phyloP scores from a whole-genome alignment of 768 basidiomycete species.

The Cystofilobasidium ferigula region DNA sequence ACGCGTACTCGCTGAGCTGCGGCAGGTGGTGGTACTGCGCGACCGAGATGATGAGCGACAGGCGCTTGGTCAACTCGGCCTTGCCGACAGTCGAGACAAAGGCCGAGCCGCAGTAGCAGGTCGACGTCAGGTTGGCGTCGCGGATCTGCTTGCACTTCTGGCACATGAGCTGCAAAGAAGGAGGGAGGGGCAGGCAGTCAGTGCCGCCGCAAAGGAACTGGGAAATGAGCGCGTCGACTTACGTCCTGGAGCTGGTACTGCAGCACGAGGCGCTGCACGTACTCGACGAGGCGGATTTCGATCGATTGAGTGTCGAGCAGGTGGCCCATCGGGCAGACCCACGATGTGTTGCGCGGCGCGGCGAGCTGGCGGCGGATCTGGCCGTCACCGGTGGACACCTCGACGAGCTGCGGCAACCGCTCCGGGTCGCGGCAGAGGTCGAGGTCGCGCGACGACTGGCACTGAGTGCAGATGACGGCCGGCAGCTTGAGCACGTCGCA shows the following conservation, averaged over 20 bases:
- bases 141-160: constrained; percentile 81
- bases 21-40: constrained; percentile 36
- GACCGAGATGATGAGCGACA: constrained; percentile 63
- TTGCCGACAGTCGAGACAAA: constrained; percentile 64
- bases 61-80: constrained; percentile 56
- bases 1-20: constrained; percentile 36
- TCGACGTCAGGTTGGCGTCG: constrained; percentile 70
- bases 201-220: neutral
- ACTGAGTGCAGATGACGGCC: constrained; percentile 78
- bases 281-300: constrained; percentile 71
- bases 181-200: no score
- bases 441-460: constrained; percentile 50
- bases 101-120: constrained; percentile 78
- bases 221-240: constrained; percentile 22
- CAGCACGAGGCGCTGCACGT: constrained; percentile 58
- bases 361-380: constrained; percentile 26
- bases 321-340: constrained; percentile 51
- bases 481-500: constrained; percentile 68
- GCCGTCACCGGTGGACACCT: constrained; percentile 18
- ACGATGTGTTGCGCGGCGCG: constrained; percentile 41
- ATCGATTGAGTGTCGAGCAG: constrained; percentile 83
- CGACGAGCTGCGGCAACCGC: constrained; percentile 48
- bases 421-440: constrained; percentile 91
- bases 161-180: constrained; percentile 51
- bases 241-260: constrained; percentile 75